These are phyloP conservation scores for Cyclotella choctawhatcheeana DNA, from an alignment of 108 stramenopile genomes.

Conservation along the genomic window DNA sequence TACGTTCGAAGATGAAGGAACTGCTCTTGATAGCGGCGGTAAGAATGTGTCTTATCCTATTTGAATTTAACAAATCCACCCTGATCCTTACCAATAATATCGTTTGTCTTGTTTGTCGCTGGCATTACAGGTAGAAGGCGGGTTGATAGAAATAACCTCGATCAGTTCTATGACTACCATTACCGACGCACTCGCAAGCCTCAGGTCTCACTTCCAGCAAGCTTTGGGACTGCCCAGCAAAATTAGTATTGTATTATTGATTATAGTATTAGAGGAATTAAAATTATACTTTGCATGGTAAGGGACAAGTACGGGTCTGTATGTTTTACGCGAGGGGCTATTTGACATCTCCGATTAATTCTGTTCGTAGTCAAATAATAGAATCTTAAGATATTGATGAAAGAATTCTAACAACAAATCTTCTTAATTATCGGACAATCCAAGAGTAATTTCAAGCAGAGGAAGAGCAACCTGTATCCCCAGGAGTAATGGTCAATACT, in stretches of 20 bases:
- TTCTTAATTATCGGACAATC: too few relatives aligned
- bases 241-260: neutral
- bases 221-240: neutral
- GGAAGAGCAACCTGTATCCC: too few relatives aligned
- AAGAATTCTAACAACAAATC: too few relatives aligned
- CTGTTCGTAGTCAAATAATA: too few relatives aligned
- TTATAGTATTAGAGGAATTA: neutral
- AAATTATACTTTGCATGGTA: neutral
- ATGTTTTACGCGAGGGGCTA: too few relatives aligned
- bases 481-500: too few relatives aligned
- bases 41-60: neutral
- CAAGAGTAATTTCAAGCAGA: too few relatives aligned
- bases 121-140: conserved; percentile 37
- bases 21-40: conserved; percentile 66
- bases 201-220: conserved; percentile 53
- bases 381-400: too few relatives aligned
- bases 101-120: neutral
- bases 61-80: neutral
- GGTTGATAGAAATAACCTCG: conserved; percentile 67
- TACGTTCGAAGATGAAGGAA: conserved; percentile 90
- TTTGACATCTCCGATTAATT: too few relatives aligned
- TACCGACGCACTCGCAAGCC: conserved; percentile 89
- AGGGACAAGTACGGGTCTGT: too few relatives aligned
- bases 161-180: conserved; percentile 91
- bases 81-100: too few relatives aligned